phyloP scores from a whole-genome alignment of 352 stramenopile species.

The Saprolegnia parasitica region DNA sequence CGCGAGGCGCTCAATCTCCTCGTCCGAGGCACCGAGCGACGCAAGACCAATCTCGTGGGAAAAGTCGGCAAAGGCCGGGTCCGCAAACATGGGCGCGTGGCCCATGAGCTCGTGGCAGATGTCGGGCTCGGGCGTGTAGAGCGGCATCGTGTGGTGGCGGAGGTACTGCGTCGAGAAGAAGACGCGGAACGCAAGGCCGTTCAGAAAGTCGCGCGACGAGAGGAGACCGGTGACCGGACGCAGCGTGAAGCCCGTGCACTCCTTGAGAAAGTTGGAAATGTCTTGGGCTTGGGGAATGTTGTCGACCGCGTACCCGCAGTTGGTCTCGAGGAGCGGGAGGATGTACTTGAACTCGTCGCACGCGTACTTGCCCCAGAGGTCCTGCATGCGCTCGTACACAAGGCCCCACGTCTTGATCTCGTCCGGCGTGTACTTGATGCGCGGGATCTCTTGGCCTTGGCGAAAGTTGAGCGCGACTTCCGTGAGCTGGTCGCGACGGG shows the following conservation, averaged over 20 bases:
- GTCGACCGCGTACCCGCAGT: constrained; percentile 91
- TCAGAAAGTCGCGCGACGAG: constrained; percentile 96
- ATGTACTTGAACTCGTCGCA: constrained; percentile 97
- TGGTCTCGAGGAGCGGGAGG: constrained; percentile 88
- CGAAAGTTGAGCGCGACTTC: constrained; percentile 84
- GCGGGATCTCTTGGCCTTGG: constrained; percentile 88
- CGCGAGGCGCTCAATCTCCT: constrained; percentile 92
- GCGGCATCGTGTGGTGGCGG: constrained; percentile 90
- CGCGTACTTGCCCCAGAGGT: constrained; percentile 91
- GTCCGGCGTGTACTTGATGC: constrained; percentile 87
- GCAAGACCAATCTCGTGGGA: constrained; percentile 95
- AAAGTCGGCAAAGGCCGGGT: constrained; percentile 97
- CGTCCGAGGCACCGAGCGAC: constrained; percentile 92
- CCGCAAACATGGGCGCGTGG: constrained; percentile 96
- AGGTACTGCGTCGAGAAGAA: constrained; percentile 98
- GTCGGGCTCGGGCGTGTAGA: constrained; percentile 98
- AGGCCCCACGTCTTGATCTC: constrained; percentile 83
- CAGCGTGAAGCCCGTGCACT: constrained; percentile 89
- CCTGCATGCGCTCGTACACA: constrained; percentile 93
- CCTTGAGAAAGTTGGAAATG: constrained; percentile 93
- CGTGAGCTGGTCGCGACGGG: constrained; percentile 83
- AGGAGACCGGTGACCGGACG: constrained; percentile 93
- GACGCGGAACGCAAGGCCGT: constrained; percentile 95
- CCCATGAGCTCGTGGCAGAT: constrained; percentile 97
- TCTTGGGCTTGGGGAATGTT: constrained; percentile 94